Evolutionary conservation across 208 protist genomes (phyloP), one percentile per base, ranked within the genome.

Genomic region (Wallacemonas sp.): DNA sequence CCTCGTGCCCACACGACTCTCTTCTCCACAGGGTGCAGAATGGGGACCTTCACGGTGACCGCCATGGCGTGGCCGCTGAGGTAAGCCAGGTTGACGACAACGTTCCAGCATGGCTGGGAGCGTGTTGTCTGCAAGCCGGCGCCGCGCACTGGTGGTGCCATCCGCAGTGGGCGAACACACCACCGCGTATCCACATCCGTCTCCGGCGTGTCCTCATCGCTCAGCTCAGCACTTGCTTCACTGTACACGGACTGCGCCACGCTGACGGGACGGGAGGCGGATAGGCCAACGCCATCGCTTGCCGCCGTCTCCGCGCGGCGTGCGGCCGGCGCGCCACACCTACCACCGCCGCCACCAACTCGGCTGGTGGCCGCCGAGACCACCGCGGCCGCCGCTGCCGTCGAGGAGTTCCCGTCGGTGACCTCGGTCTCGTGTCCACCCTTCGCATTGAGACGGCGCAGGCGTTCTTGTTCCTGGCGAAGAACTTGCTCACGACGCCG

Each of bases 111-210:
- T 22, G 76, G 55, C 53, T 82, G 75, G 21, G 79, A 75, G 22
- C 65, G 66, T 12, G 33, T 34, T 17, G 67, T 26, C 32, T 79
- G 44, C 17, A 85, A 60, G 26, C 66, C 66, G n/a, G 62, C 21
- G 37, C 50, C 64, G 13, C 50, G 53, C 2, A 89, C 60, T 10
- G 85, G 76, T 24, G 67, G 50, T 32, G 54, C 33, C 12, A 26
- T 48, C 21, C 66, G 74, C 54, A 89, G 38, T 1, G 76, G 79
- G 13, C 77, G 73, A 42, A 88, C 81, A 42, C 85, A 92, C 81
- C 81, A 89, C 24, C 76, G 73, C 21, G 66, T 66, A 30, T 63
- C 50, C 17, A 69, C 24, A 22, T 17, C 39, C 15, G 37, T 37
- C 3, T 46, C 55, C 10, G 24, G 22, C 33, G 27, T 26, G 10